These are phyloP conservation scores for Phytophthora boehmeriae DNA, from an alignment of 352 stramenopile genomes.

Conservation along the genomic window DNA sequence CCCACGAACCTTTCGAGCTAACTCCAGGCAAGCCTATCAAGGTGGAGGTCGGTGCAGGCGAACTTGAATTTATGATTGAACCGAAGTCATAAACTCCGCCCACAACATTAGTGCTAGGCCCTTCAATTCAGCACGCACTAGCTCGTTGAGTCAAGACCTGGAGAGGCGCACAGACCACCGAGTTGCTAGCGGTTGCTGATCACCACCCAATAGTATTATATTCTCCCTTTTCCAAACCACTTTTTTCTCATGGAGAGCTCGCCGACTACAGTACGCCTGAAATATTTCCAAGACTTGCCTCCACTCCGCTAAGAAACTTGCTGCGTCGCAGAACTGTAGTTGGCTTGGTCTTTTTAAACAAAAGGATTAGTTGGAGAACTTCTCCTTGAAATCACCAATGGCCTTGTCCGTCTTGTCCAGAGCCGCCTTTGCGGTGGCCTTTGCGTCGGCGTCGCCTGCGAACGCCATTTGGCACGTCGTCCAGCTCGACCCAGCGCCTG, in stretches of 20 bases:
- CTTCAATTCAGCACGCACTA: not conserved
- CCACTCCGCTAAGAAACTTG: not conserved
- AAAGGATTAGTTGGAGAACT: constrained; percentile 36
- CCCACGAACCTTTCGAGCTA: constrained; percentile 57
- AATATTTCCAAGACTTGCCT: no score
- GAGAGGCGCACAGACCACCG: constrained; percentile 13
- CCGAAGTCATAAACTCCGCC: constrained; percentile 46
- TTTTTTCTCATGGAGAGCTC: constrained; percentile 12
- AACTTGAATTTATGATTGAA: constrained; percentile 62
- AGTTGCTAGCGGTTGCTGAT: constrained; percentile 20
- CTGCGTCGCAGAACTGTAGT: constrained; percentile 4
- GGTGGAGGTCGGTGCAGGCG: constrained; percentile 56
- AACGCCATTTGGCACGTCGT: constrained; percentile 88
- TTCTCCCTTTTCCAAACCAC: constrained; percentile 28
- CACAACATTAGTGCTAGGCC: constrained; percentile 12
- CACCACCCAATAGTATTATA: constrained; percentile 59
- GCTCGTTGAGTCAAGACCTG: constrained; percentile 2
- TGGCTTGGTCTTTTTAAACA: not conserved
- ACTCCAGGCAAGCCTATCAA: constrained; percentile 47
- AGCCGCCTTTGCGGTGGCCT: constrained; percentile 60
- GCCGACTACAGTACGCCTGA: constrained; percentile 12
- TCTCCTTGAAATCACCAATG: constrained; percentile 76
- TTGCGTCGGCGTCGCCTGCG: constrained; percentile 65
- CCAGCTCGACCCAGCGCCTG: constrained; percentile 81
- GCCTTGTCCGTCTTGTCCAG: constrained; percentile 83